phyloP scores from a whole-genome alignment of 2,329 filamentous ascomycete species.

The Phyllosticta paracitricarpa region DNA sequence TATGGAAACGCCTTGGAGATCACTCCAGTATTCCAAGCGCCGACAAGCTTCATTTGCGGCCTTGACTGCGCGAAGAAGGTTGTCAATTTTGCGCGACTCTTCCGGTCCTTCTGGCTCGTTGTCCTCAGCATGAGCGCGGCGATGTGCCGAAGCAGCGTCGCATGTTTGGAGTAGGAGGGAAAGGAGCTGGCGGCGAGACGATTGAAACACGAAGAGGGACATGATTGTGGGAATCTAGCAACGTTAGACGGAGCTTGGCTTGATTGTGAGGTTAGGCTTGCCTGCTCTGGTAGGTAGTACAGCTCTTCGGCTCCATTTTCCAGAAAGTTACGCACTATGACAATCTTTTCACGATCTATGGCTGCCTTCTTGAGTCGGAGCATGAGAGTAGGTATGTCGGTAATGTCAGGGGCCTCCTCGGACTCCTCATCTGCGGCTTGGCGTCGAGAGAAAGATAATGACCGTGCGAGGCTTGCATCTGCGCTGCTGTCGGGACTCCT shows the following conservation, averaged over 20 bases:
- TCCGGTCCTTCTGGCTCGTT: conserved; percentile 36
- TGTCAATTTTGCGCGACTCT: conserved; percentile 47
- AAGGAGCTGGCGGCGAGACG: conserved; percentile 69
- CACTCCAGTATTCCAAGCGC: conserved; percentile 78
- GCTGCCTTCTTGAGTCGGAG: conserved; percentile 55
- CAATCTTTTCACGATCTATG: conserved; percentile 87
- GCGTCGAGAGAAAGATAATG: not conserved
- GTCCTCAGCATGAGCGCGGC: conserved; percentile 34
- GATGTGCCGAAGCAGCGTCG: conserved; percentile 41
- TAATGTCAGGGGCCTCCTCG: conserved; percentile 42
- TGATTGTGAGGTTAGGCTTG: conserved; percentile 18
- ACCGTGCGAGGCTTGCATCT: not conserved
- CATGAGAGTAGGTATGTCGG: conserved; percentile 60
- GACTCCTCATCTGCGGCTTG: conserved; percentile 33
- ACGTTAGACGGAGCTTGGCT: not conserved
- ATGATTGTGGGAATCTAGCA: conserved; percentile 26
- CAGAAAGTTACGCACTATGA: conserved; percentile 74
- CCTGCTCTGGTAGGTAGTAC: conserved; percentile 57
- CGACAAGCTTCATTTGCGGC: conserved; percentile 74
- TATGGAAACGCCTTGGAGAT: conserved; percentile 39
- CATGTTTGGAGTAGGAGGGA: conserved; percentile 51
- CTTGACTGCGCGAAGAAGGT: conserved; percentile 63
- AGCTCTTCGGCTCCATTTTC: conserved; percentile 66
- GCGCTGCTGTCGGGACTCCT: not conserved
- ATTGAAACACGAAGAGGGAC: conserved; percentile 80